A percentile compares a stretch with the other conserved stretches of the same genome.
These are phyloP conservation scores for Neonectria punicea DNA, from an alignment of 2,329 filamentous ascomycete genomes.

Conservation along the genomic window DNA sequence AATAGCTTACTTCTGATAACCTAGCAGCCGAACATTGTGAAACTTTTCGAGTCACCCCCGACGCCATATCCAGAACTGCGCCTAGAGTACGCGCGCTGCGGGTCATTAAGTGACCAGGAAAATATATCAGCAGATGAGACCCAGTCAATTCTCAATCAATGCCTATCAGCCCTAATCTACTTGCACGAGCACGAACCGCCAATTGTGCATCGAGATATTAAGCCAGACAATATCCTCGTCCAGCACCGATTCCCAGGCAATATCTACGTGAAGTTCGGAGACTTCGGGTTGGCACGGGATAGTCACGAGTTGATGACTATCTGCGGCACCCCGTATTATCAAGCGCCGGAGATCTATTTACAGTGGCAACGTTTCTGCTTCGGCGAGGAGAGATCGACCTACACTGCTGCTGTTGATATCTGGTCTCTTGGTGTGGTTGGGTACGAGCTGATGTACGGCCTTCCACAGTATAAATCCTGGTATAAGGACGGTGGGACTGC, in stretches of 20 bases:
- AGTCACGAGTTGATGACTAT: constrained; percentile 91
- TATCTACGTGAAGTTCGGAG: constrained; percentile 84
- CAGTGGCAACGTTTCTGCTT: too few relatives aligned
- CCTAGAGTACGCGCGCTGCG: constrained; percentile 25
- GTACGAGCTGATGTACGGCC: too few relatives aligned
- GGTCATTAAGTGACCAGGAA: constrained; percentile 1
- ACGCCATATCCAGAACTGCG: constrained; percentile 14
- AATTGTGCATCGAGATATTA: constrained; percentile 93
- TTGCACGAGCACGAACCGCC: constrained; percentile 7
- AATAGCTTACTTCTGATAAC: constrained; percentile 6
- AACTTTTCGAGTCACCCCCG: constrained; percentile 1
- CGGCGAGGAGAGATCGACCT: constrained; percentile 83
- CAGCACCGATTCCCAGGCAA: constrained; percentile 72
- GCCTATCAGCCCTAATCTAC: constrained; percentile 29
- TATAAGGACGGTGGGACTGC: too few relatives aligned
- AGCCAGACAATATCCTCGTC: constrained; percentile 89
- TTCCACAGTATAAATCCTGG: too few relatives aligned
- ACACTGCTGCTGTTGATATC: constrained; percentile 88
- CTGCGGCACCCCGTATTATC: too few relatives aligned
- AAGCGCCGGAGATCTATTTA: too few relatives aligned
- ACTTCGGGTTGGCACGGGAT: constrained; percentile 93
- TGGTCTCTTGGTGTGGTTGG: constrained; percentile 47
- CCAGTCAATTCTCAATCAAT: constrained; percentile 25
- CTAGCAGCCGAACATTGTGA: constrained; percentile 28
- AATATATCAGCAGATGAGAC: constrained; percentile 18